Percentiles rank a stretch among this genome's conserved stretches.
Conservation (phyloP, 495 filamentous ascomycete genomes). For the Aspergillus panamensis region DNA sequence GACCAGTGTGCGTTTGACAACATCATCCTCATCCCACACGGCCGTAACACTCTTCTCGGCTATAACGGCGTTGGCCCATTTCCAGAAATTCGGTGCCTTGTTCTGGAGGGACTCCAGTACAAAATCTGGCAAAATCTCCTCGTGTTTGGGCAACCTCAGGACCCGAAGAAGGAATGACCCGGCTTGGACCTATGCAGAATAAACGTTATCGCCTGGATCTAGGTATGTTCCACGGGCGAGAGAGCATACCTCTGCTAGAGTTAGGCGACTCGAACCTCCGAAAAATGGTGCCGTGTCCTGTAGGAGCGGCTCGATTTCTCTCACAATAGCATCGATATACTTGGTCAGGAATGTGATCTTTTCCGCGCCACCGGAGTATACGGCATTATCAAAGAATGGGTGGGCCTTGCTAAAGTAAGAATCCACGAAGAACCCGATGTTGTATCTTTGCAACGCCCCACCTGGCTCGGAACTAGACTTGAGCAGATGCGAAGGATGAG, state of each 20-base stretch:
- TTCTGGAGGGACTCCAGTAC: conserved; percentile 47
- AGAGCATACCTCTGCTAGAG: conserved; percentile 71
- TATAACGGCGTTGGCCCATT: conserved; percentile 62
- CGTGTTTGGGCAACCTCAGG: conserved; percentile 46
- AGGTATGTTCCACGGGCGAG: neutral
- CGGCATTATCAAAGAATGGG: conserved; percentile 38
- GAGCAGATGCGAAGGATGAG: conserved; percentile 47
- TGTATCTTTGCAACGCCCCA: conserved; percentile 59
- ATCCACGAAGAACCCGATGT: conserved; percentile 73
- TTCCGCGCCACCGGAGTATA: conserved; percentile 35
- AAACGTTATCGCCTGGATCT: neutral
- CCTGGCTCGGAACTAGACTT: conserved; percentile 32
- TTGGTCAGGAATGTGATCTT: conserved; percentile 42
- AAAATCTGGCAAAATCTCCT: conserved; percentile 44
- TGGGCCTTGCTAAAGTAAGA: conserved; percentile 64
- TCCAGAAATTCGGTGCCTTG: conserved; percentile 59
- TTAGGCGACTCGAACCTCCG: conserved; percentile 67
- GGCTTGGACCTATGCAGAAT: conserved; percentile 22
- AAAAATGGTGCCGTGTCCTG: conserved; percentile 63
- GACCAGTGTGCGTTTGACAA: conserved; percentile 19
- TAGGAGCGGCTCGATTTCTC: conserved; percentile 73
- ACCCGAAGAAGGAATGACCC: conserved; percentile 66
- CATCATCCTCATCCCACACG: conserved; percentile 54
- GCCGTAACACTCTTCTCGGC: conserved; percentile 62
- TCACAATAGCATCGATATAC: conserved; percentile 42